These are phyloP conservation scores for Chlamydomonas schloesseri DNA, from an alignment of 139 green algal genomes.

Conservation along the genomic window DNA sequence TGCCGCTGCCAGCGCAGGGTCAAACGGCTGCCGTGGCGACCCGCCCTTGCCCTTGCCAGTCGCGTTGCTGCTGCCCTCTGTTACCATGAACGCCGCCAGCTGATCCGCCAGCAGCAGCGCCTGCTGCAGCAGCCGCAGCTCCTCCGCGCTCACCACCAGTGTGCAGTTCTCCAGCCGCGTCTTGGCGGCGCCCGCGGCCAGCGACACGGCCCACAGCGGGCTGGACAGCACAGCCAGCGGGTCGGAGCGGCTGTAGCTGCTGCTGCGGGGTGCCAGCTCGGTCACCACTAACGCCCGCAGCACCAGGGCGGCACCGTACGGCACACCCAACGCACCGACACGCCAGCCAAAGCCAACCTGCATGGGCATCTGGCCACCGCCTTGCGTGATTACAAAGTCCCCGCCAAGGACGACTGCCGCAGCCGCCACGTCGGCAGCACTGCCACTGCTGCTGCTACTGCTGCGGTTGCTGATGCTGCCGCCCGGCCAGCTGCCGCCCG, in stretches of 20 bases:
- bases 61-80: too few relatives aligned
- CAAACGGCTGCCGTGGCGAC: not conserved
- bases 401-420: not conserved
- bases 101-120: not conserved
- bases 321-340: not conserved
- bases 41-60: not conserved
- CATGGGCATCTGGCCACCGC: too few relatives aligned
- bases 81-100: not conserved
- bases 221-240: constrained; percentile 2
- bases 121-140: constrained; percentile 12
- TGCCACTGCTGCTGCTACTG: not conserved
- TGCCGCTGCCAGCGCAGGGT: not conserved
- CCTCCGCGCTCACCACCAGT: not conserved
- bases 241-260: not conserved
- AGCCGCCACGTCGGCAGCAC: not conserved
- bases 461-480: not conserved
- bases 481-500: too few relatives aligned
- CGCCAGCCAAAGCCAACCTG: not conserved
- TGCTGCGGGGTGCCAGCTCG: not conserved
- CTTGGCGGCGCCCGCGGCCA: not conserved
- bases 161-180: not conserved
- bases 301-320: not conserved
- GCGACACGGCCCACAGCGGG: constrained; percentile 32
- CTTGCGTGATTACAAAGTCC: not conserved
- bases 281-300: not conserved